Base-by-base conservation (phyloP, 805 yeast species). In the Pichia nanzhaoensis region DNA sequence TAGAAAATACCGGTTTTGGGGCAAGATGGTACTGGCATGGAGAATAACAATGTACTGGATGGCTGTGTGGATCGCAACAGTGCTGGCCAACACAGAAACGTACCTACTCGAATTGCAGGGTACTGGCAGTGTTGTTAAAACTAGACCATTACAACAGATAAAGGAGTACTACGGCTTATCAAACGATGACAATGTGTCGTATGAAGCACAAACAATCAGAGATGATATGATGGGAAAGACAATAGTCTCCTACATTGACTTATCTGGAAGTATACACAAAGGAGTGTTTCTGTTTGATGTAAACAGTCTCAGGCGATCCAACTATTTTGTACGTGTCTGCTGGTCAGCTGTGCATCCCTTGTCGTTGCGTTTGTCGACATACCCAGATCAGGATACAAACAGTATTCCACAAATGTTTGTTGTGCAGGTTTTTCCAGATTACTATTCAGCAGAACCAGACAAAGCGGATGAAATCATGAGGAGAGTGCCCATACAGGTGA, bases 291-390 rank as follows among this genome's bases (percentile, higher is more conserved):
- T 37, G 19, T 13, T 37, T 28, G 21, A 33, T 18, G 37, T 22
- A 4, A 9, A 28, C 37, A 17, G 13, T 13, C n/a, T 39, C 27
- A 21, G 9, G 4, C 19, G 19, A 8, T 24, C 17, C 3, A 19
- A 8, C 4, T 34, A 31, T 10, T 16, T 32, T 13, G 24, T 42
- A 14, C 40, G 44, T 5, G 48, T 56, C 5, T 53, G 60, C 44
- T 60, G 63, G 63, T 37, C 54, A 30, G 61, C 64, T 2, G 50
- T 57, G 3, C 49, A 55, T 34, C 64, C 64, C 8, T 42, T 59
- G 31, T 42, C 44, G 13, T 31, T 47, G 14, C 31, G 19, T 5
- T 16, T 47, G 18, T 16, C 17, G 5, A 32, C 27, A 3, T 6
- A n/a, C 22, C 16, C 35, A 12, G 14, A 24, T 24, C 28, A 18